A percentile compares a stretch with the other conserved stretches of the same genome.
These are phyloP conservation scores for Penicillium salamii DNA, from an alignment of 495 filamentous ascomycete species.

Conservation along the genomic window DNA sequence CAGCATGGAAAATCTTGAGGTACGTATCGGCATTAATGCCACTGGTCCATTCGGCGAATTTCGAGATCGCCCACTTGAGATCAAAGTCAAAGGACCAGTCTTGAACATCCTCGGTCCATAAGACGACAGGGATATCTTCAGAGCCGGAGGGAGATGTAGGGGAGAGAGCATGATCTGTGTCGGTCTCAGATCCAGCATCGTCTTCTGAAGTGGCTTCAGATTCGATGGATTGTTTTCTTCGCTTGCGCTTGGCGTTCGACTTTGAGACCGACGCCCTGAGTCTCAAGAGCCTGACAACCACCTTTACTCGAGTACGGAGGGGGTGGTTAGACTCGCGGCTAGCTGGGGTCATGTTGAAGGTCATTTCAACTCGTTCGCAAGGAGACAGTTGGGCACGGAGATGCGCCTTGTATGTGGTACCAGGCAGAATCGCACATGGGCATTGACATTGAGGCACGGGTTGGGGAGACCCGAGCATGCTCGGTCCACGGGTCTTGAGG, in stretches of 20 bases:
- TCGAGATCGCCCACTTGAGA: background rate
- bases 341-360: conserved; percentile 3
- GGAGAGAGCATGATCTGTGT: background rate
- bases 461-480: background rate
- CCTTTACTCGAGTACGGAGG: conserved; percentile 9
- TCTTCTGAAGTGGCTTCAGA: background rate
- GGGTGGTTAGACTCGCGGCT: background rate
- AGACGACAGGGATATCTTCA: background rate
- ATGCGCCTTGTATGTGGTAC: background rate
- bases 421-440: background rate
- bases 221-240: background rate
- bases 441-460: background rate
- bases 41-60: conserved; percentile 1
- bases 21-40: background rate
- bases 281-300: conserved; percentile 15
- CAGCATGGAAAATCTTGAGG: background rate
- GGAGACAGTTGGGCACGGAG: background rate
- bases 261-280: conserved; percentile 10
- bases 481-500: background rate
- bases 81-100: conserved; percentile 4
- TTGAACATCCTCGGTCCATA: background rate
- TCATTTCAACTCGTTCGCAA: background rate
- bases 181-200: background rate
- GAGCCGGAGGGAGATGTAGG: background rate
- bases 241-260: background rate